A percentile compares a stretch with the other conserved stretches of the same genome.
phyloP scores from a whole-genome alignment of 495 filamentous ascomycete species.

The Barbatosphaeria neglecta region DNA sequence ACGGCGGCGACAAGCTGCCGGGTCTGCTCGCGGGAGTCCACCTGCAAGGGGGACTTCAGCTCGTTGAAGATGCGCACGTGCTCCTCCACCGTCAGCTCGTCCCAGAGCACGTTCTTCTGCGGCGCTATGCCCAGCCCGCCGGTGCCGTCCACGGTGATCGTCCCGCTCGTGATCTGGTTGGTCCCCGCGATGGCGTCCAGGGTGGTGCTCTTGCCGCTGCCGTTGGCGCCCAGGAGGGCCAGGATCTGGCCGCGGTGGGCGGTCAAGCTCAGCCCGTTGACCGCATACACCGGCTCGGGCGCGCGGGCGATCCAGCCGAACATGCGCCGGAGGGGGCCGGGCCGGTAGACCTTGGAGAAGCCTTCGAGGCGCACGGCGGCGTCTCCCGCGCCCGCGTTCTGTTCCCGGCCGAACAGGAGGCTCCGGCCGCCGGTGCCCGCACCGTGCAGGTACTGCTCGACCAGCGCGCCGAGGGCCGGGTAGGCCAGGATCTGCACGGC shows the following conservation, averaged over 20 bases:
- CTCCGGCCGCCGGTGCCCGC: slow-evolving; percentile 52
- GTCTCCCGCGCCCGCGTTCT: slow-evolving; percentile 19
- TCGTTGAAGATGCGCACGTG: slow-evolving; percentile 69
- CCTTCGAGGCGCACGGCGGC: slow-evolving; percentile 51
- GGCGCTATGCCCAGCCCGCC: slow-evolving; percentile 80
- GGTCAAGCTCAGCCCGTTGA: slow-evolving; percentile 52
- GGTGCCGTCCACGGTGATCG: slow-evolving; percentile 57
- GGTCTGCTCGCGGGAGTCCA: slow-evolving; percentile 43
- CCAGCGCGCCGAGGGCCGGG: slow-evolving; percentile 53
- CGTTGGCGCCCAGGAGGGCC: slow-evolving; percentile 75
- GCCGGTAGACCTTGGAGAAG: slow-evolving; percentile 65
- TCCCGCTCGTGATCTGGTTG: slow-evolving; percentile 55
- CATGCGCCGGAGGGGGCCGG: slow-evolving; percentile 46
- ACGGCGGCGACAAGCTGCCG: slow-evolving; percentile 49
- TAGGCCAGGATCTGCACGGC: slow-evolving; percentile 63
- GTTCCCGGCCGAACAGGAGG: slow-evolving; percentile 27
- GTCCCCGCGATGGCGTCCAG: slow-evolving; percentile 76
- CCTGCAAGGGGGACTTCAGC: slow-evolving; percentile 49
- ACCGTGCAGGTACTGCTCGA: slow-evolving; percentile 67
- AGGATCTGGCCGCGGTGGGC: slow-evolving; percentile 66
- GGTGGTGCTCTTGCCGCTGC: slow-evolving; percentile 77
- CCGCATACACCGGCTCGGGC: slow-evolving; percentile 57
- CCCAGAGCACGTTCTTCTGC: slow-evolving; percentile 85
- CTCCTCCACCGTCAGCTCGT: slow-evolving; percentile 67
- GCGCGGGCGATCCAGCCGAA: slow-evolving; percentile 44